Evolutionary conservation across 495 filamentous ascomycete genomes (phyloP), one percentile per base, ranked within the genome.

Genomic region (Platismatia glauca): DNA sequence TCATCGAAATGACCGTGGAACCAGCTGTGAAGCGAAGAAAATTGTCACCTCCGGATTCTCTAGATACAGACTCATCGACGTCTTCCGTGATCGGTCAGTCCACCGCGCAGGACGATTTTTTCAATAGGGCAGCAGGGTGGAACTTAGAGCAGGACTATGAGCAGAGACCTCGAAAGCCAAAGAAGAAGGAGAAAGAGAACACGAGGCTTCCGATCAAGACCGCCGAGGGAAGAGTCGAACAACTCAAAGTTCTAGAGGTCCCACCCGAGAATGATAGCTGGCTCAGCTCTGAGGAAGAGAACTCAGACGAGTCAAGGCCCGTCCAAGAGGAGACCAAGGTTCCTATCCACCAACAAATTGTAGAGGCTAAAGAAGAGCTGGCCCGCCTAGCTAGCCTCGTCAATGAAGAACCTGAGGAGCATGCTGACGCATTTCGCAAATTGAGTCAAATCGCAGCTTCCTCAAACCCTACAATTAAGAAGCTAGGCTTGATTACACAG

Each of bases 91-190:
- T 63, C 67, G 55, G 56, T 55, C 46, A 71, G 62, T 59, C 71
- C 59, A 69, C 64, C 24, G 22, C 50, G 7, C 41, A 64, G 31
- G 59, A 69, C 9, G 74, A 77, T 35, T 78, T 78, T 55, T 71
- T 73, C 67, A 68, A 61, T 62, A 72, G 72, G 58, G 80, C 76
- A 59, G 73, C 78, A 44, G 75, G 80, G 71, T 97, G 94, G 94
- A 82, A 95, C 71, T 79, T 95, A 55, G 94, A 98, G 74, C 87
- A 97, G 67, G 84, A 87, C 68, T 98, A 97, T 78, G 92, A 96
- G 74, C 81, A 81, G 46, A 83, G 82, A 66, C 86, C 88, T 33
- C 80, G 90, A 65, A 91, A 94, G 69, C 84, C 82, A 72, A 86
- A 83, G 41, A 83, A 79, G 70, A 88, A 90, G 69, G 79, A 84